Conservation (phyloP, 306 rosid genomes). For the Lathyrus aphaca region DNA sequence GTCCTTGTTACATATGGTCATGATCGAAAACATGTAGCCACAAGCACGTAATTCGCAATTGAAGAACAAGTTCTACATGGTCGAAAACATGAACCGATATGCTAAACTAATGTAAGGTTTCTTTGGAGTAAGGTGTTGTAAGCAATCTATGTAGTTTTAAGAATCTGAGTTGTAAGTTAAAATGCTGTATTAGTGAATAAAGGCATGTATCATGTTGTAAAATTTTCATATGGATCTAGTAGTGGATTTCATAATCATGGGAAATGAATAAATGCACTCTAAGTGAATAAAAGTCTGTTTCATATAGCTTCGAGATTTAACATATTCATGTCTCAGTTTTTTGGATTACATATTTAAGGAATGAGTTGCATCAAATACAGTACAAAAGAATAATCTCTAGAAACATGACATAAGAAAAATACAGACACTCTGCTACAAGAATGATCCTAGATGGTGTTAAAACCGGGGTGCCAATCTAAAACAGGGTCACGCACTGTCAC, state of each 20-base stretch:
- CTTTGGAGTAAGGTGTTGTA: constrained; percentile 14
- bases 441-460: too few species aligned
- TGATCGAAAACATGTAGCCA: constrained; percentile 16
- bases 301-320: too few species aligned
- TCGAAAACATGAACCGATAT: too few species aligned
- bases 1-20: not conserved
- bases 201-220: not conserved
- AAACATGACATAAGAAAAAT: too few species aligned
- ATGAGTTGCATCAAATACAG: too few species aligned
- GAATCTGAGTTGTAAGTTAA: constrained; percentile 14
- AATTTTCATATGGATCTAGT: not conserved
- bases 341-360: too few species aligned
- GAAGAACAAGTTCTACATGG: constrained; percentile 19
- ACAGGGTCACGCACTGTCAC: too few species aligned
- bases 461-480: too few species aligned
- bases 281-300: too few species aligned
- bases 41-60: not conserved
- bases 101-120: constrained; percentile 13
- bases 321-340: too few species aligned
- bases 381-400: too few species aligned
- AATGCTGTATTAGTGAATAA: constrained; percentile 32
- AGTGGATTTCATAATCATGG: not conserved
- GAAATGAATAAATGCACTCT: not conserved
- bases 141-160: constrained; percentile 17
- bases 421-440: too few species aligned